Percentiles rank a stretch among this genome's conserved stretches.
phyloP scores from a whole-genome alignment of 108 stramenopile species.

The Skeletonema grethae region DNA sequence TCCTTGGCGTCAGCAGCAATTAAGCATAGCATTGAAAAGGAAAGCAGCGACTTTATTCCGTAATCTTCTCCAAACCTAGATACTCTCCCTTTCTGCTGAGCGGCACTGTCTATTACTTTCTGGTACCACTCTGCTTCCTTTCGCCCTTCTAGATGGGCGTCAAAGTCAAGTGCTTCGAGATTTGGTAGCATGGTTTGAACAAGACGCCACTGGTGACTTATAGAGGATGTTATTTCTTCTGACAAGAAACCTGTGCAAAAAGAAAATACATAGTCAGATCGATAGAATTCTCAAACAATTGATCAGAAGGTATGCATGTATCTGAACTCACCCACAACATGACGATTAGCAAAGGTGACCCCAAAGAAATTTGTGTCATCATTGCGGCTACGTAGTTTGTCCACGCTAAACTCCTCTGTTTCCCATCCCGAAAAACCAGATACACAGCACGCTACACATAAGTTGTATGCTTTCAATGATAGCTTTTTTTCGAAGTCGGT shows the following conservation, averaged over 20 bases:
- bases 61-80: slow-evolving; percentile 63
- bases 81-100: slow-evolving; percentile 42
- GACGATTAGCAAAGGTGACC: slow-evolving; percentile 49
- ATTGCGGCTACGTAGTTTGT: slow-evolving; percentile 48
- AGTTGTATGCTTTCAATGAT: slow-evolving; percentile 63
- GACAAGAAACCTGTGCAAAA: slow-evolving; percentile 29
- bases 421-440: slow-evolving; percentile 87
- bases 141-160: slow-evolving; percentile 25
- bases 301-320: background rate
- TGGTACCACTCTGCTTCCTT: slow-evolving; percentile 58
- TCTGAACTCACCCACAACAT: slow-evolving; percentile 46
- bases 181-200: slow-evolving; percentile 47
- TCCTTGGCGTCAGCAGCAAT: slow-evolving; percentile 40
- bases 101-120: slow-evolving; percentile 34
- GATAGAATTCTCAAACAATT: background rate
- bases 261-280: background rate
- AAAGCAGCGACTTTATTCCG: slow-evolving; percentile 56
- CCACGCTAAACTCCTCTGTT: slow-evolving; percentile 62
- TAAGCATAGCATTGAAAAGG: slow-evolving; percentile 61
- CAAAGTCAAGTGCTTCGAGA: slow-evolving; percentile 51
- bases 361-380: slow-evolving; percentile 62
- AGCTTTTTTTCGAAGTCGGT: slow-evolving; percentile 40
- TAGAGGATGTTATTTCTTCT: slow-evolving; percentile 27
- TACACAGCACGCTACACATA: slow-evolving; percentile 74
- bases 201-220: slow-evolving; percentile 60